These are phyloP conservation scores for Penicillium sp. DNA, from an alignment of 2,329 filamentous ascomycete species.

Conservation along the genomic window DNA sequence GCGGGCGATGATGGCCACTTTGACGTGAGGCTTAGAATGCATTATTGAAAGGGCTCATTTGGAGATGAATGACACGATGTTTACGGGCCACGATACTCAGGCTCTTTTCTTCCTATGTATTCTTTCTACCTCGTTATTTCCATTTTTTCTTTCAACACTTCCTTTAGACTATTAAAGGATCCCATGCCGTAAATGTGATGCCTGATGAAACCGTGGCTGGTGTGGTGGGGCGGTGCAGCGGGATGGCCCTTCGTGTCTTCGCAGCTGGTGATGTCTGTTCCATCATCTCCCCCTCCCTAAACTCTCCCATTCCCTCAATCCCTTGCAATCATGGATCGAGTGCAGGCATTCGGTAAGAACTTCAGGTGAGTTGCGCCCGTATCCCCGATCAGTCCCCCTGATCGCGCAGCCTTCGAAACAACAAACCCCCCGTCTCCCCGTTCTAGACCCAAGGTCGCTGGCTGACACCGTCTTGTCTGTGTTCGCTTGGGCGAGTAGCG, in stretches of 20 bases:
- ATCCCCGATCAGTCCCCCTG: conserved; percentile 4
- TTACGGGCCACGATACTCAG: conserved; percentile 7
- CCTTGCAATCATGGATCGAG: conserved; percentile 59
- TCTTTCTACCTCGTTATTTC: conserved; percentile 9
- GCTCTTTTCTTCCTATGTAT: conserved; percentile 5
- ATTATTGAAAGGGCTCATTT: too few relatives aligned
- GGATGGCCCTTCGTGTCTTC: conserved; percentile 18
- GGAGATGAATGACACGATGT: too few relatives aligned
- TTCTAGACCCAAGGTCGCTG: conserved; percentile 27
- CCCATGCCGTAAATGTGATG: conserved; percentile 5
- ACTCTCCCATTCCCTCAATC: background rate
- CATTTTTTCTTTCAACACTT: conserved; percentile 11
- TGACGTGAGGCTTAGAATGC: conserved; percentile 55
- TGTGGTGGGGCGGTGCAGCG: conserved; percentile 27
- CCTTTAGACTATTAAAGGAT: conserved; percentile 1
- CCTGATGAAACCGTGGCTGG: conserved; percentile 27
- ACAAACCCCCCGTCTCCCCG: conserved; percentile 7
- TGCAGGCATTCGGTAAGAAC: conserved; percentile 68
- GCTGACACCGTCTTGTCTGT: conserved; percentile 31
- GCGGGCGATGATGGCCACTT: conserved; percentile 67
- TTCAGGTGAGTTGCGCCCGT: conserved; percentile 54
- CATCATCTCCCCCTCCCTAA: conserved; percentile 13
- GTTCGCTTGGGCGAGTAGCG: conserved; percentile 61
- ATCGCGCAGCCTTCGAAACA: conserved; percentile 1
- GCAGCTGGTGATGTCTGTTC: conserved; percentile 7